These are phyloP conservation scores for Calendula officinalis DNA, from an alignment of 129 eudicot species.

Conservation along the genomic window DNA sequence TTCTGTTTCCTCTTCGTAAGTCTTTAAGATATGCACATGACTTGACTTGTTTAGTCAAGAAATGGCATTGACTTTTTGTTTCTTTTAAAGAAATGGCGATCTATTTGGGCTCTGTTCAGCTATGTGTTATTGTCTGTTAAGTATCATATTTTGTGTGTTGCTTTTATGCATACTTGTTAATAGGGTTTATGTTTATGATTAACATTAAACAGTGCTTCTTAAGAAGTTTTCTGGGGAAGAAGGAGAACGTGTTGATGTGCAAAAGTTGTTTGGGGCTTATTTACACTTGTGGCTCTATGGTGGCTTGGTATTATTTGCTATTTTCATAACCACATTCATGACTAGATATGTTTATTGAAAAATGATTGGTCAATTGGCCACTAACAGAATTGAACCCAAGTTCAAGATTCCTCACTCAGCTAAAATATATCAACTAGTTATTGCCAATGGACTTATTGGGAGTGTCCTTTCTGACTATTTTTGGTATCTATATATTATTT, in stretches of 20 bases:
- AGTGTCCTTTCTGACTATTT: slow-evolving; percentile 97
- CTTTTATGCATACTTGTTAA: background rate
- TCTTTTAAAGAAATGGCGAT: slow-evolving; percentile 79
- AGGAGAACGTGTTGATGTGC: slow-evolving; percentile 90
- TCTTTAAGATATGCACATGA: background rate
- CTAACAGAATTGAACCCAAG: slow-evolving; percentile 94
- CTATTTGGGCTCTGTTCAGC: slow-evolving; percentile 97
- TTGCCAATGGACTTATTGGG: slow-evolving; percentile 94
- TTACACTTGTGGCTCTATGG: slow-evolving; percentile 95
- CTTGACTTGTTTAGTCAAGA: no score
- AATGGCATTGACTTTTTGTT: slow-evolving; percentile 76
- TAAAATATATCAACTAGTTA: slow-evolving; percentile 86
- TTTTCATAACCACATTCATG: background rate
- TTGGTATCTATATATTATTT: slow-evolving; percentile 50
- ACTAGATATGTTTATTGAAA: background rate
- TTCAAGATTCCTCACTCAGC: slow-evolving; percentile 90
- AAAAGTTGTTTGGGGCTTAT: slow-evolving; percentile 95
- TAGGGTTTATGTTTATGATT: background rate
- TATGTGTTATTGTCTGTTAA: slow-evolving; percentile 81
- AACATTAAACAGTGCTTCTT: slow-evolving; percentile 69
- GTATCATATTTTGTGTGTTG: slow-evolving; percentile 23
- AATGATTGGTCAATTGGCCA: slow-evolving; percentile 72
- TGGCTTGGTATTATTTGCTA: slow-evolving; percentile 71
- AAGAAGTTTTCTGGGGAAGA: slow-evolving; percentile 96
- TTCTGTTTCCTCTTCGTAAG: slow-evolving; percentile 58